These are phyloP conservation scores for Cetradonia linearis DNA, from an alignment of 495 filamentous ascomycete species.

Conservation along the genomic window DNA sequence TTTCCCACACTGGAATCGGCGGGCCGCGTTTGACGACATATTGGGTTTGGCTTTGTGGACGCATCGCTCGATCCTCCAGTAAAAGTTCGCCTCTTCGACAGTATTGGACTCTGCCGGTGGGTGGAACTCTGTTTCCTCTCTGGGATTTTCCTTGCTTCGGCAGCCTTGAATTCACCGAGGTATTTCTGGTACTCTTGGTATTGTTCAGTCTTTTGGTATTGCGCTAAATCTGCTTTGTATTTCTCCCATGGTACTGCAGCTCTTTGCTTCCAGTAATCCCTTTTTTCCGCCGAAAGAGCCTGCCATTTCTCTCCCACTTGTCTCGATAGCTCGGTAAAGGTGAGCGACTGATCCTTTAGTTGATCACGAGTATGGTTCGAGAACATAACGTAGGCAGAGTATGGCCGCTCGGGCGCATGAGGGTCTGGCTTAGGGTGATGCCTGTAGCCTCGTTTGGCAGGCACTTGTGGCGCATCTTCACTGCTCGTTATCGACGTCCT, in stretches of 20 bases:
- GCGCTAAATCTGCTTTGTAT: constrained; percentile 16
- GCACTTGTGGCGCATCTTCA: constrained; percentile 1
- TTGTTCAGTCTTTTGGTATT: constrained; percentile 18
- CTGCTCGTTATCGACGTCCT: background rate
- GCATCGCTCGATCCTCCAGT: background rate
- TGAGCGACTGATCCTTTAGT: constrained; percentile 17
- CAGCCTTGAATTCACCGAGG: constrained; percentile 11
- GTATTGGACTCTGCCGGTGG: background rate
- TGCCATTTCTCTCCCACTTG: constrained; percentile 21
- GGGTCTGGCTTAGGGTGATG: constrained; percentile 21
- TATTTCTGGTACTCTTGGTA: constrained; percentile 17
- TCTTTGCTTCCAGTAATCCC: constrained; percentile 18
- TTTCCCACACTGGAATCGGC: background rate
- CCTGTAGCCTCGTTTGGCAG: constrained; percentile 18
- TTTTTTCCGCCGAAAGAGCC: constrained; percentile 9
- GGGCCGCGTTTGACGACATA: background rate
- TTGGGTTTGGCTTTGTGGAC: background rate
- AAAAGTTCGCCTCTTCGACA: background rate
- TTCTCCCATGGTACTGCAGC: constrained; percentile 15
- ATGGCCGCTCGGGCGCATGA: constrained; percentile 19
- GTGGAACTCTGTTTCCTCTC: background rate
- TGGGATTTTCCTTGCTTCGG: constrained; percentile 16
- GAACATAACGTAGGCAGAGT: constrained; percentile 21
- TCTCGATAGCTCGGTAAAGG: constrained; percentile 19
- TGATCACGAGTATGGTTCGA: constrained; percentile 20